phyloP scores from a whole-genome alignment of 305 asterid species.

The Solanum aculeatissimum region DNA sequence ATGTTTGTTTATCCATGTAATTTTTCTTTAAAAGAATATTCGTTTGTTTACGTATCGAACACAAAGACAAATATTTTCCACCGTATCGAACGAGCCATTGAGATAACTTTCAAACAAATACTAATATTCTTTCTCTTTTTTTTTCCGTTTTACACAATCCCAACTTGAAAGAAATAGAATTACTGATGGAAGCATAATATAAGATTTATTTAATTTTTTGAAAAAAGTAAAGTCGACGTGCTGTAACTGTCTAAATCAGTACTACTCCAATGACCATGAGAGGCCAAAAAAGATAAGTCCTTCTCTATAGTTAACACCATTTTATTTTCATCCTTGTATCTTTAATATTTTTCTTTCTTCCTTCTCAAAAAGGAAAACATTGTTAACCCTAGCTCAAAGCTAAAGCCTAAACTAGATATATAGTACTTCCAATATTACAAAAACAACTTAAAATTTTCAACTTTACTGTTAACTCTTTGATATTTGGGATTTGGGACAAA shows the following conservation, averaged over 20 bases:
- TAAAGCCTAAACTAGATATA: neutral
- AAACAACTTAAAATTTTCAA: neutral
- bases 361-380: neutral
- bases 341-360: neutral
- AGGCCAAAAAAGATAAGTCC: neutral
- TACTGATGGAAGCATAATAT: neutral
- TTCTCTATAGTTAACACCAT: conserved; percentile 9
- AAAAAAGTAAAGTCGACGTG: neutral
- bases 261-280: neutral
- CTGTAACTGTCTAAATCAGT: neutral
- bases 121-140: too few relatives aligned
- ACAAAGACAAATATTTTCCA: too few relatives aligned
- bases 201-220: neutral
- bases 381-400: neutral
- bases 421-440: neutral
- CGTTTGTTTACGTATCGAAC: too few relatives aligned
- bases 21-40: too few relatives aligned
- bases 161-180: neutral
- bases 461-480: neutral
- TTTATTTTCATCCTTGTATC: neutral
- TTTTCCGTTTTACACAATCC: neutral
- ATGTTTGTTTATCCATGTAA: too few relatives aligned
- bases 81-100: too few relatives aligned
- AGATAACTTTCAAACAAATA: too few relatives aligned
- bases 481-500: conserved; percentile 12